These are phyloP conservation scores for Triticum timopheevii DNA, from an alignment of 176 grass and related monocot species.

Conservation along the genomic window DNA sequence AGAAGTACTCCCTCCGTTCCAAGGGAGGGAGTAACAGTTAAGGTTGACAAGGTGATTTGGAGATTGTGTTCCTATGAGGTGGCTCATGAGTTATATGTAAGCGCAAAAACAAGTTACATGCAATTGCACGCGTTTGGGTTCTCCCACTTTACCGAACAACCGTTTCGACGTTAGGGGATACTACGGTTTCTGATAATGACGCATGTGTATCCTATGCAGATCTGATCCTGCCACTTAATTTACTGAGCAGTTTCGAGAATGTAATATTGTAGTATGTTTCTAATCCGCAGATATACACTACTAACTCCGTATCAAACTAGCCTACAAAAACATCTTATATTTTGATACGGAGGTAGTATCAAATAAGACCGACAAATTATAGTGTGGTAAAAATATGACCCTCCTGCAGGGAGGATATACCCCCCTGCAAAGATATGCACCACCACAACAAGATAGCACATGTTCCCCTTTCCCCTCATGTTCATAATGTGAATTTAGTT, in stretches of 20 bases:
- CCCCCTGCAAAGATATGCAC: neutral
- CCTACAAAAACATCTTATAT: neutral
- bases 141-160: neutral
- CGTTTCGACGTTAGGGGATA: neutral
- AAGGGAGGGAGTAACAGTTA: neutral
- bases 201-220: no score
- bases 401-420: neutral
- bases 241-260: neutral
- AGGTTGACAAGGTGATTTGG: neutral
- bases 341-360: neutral
- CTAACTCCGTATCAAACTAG: neutral
- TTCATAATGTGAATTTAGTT: neutral
- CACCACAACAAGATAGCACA: neutral
- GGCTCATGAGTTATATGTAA: neutral
- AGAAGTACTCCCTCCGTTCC: neutral
- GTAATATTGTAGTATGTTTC: neutral
- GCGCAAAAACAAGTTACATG: neutral
- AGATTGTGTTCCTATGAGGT: neutral
- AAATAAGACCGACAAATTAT: neutral
- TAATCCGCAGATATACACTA: neutral
- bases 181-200: neutral
- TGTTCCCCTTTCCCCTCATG: neutral
- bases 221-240: neutral
- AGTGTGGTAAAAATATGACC: neutral
- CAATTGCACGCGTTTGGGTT: neutral